Conservation (phyloP, 805 yeast genomes). For the Candida loeiensis region DNA sequence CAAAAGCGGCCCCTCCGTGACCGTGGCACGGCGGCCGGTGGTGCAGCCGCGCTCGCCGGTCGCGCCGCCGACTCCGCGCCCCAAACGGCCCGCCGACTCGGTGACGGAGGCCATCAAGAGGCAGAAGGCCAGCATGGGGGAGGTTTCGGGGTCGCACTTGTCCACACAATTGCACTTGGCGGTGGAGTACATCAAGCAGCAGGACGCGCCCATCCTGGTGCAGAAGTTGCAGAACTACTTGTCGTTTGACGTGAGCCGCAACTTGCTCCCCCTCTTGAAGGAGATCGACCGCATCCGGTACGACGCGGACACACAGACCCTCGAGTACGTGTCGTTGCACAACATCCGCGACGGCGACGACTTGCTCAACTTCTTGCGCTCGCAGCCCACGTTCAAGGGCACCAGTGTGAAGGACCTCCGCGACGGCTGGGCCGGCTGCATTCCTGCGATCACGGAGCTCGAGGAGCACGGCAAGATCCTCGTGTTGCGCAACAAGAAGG, state of each 20-base stretch:
- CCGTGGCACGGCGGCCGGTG: constrained; percentile 29
- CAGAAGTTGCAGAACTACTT: constrained; percentile 65
- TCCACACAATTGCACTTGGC: constrained; percentile 89
- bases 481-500: constrained; percentile 88
- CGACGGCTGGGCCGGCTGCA: constrained; percentile 94
- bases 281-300: constrained; percentile 76
- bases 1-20: constrained; percentile 42
- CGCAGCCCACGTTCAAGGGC: constrained; percentile 86
- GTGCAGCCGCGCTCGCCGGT: constrained; percentile 3
- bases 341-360: constrained; percentile 82
- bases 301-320: constrained; percentile 56
- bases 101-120: constrained; percentile 35
- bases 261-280: constrained; percentile 66
- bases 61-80: constrained; percentile 10
- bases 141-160: constrained; percentile 55
- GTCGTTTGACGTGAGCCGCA: constrained; percentile 55
- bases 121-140: constrained; percentile 25
- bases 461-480: constrained; percentile 75
- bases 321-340: constrained; percentile 85
- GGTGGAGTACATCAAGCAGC: constrained; percentile 77
- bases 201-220: constrained; percentile 67
- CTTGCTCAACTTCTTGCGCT: constrained; percentile 64
- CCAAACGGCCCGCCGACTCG: constrained; percentile 17
- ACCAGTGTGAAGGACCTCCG: constrained; percentile 73
- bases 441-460: constrained; percentile 70